Evolutionary conservation across 2,329 filamentous ascomycete genomes (phyloP), one percentile per base, ranked within the genome.

Genomic region (Pseudocercospora fuligena): DNA sequence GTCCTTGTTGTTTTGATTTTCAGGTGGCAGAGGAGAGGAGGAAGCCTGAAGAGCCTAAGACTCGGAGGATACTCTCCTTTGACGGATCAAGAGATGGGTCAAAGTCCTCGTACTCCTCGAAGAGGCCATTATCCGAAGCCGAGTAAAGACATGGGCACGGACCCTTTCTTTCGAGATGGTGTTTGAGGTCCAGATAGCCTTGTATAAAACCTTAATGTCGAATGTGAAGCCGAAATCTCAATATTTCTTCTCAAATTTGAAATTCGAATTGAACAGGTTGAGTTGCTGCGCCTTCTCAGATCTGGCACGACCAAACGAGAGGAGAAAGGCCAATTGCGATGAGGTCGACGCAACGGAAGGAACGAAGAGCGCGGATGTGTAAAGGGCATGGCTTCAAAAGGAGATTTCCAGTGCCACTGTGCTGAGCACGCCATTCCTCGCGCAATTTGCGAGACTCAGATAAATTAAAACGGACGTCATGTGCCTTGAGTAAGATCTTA

Each of bases 1-100:
- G 46, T 43, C 5, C 29, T 58, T 8, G 49, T 69, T 19, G 54
- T 63, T 7, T 19, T 63, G 25, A 56, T 63, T 8, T 62, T 60
- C 49, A 31, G 63, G 5, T 53, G 61, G 23, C 49, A 59, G 36
- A 25, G 43, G 19, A 56, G 46, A 40, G 51, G 56, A 16, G 56
- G 56, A 8, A 43, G 31, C 14, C 36, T 40, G n/a, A 58, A 36
- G n/a, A 40, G 56, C 56, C 9, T 58, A 9, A 21, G 56, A 3
- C 19, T 43, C 16, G 56, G n/a, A 14, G n/a, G 56, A 23, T 58
- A 58, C 43, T 19, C 56, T 43, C 56, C 56, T 19, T 36, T 58
- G 29, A 9, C 16, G 7, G 31, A 58, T 27, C 56, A 43, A 12
- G 56, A 58, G 31, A 36, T 19, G n/a, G 31, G 29, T 19, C 29